These are phyloP conservation scores for Xylaria digitata DNA, from an alignment of 2,329 filamentous ascomycete species.

Conservation along the genomic window DNA sequence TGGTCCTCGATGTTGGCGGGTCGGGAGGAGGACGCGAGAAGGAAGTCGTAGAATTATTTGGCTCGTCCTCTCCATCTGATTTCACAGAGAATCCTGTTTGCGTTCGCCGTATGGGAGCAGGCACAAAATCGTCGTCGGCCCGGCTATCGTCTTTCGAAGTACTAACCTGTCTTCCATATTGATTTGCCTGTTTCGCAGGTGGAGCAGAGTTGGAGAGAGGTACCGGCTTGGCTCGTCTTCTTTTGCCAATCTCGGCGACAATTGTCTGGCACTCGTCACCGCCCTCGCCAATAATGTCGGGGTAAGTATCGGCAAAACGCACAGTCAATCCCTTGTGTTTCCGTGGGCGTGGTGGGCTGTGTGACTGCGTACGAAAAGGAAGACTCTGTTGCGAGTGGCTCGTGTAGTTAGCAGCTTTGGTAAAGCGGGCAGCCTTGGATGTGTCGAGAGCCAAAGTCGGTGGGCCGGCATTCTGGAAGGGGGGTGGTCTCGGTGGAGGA, in stretches of 20 bases:
- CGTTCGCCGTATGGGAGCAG: constrained; percentile 65
- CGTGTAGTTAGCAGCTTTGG: constrained; percentile 62
- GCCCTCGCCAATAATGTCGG: constrained; percentile 88
- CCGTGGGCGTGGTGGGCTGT: constrained; percentile 61
- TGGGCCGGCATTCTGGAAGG: constrained; percentile 43
- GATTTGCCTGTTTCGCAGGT: constrained; percentile 47
- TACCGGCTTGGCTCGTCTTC: constrained; percentile 59
- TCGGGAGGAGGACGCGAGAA: constrained; percentile 37
- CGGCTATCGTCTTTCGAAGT: constrained; percentile 45
- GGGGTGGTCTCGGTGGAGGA: constrained; percentile 56
- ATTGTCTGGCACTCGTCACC: constrained; percentile 86
- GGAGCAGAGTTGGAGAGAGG: constrained; percentile 50
- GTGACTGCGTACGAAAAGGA: constrained; percentile 55
- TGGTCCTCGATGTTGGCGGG: constrained; percentile 43
- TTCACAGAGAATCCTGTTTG: constrained; percentile 66
- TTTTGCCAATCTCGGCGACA: constrained; percentile 75
- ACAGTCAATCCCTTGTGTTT: constrained; percentile 75
- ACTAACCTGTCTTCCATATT: constrained; percentile 45
- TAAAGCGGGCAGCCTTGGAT: constrained; percentile 65
- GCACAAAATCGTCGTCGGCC: constrained; percentile 60
- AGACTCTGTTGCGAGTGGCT: constrained; percentile 58
- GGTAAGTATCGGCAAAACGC: constrained; percentile 76
- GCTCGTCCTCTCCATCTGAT: constrained; percentile 43
- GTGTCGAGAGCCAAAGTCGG: constrained; percentile 67
- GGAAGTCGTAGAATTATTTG: constrained; percentile 36